These are phyloP conservation scores for Angomonas deanei DNA, from an alignment of 208 protist genomes.

Conservation along the genomic window DNA sequence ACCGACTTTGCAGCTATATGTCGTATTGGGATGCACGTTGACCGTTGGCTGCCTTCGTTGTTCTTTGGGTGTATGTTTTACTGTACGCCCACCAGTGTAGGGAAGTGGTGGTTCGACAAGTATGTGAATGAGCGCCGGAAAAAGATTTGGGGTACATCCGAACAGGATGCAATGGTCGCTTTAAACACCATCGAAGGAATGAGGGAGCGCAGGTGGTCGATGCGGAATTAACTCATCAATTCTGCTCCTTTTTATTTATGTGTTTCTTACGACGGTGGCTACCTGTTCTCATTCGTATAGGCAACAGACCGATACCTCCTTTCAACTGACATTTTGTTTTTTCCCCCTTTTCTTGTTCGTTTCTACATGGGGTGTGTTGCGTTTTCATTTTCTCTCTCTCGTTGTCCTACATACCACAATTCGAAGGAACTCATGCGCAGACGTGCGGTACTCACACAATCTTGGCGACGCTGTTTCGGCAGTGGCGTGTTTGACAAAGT, in stretches of 20 bases:
- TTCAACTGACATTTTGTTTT: too few species aligned
- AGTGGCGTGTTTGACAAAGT: conserved; percentile 16
- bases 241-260: conserved; percentile 5
- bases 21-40: conserved; percentile 76
- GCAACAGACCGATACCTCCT: too few species aligned
- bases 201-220: conserved; percentile 71
- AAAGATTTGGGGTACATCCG: conserved; percentile 70
- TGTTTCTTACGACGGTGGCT: too few species aligned
- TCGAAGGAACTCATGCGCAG: too few species aligned
- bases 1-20: conserved; percentile 66
- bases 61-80: conserved; percentile 41
- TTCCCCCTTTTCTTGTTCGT: too few species aligned
- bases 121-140: conserved; percentile 36
- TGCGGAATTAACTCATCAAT: conserved; percentile 14
- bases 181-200: conserved; percentile 52
- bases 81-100: conserved; percentile 32
- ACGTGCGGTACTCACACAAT: too few species aligned
- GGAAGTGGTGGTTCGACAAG: conserved; percentile 51
- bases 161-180: conserved; percentile 52
- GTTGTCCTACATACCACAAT: too few species aligned
- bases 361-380: too few species aligned
- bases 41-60: conserved; percentile 38
- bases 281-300: too few species aligned
- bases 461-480: background rate
- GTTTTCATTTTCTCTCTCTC: too few species aligned